These are phyloP conservation scores for Alopecurus myosuroides DNA, from an alignment of 176 grass and related monocot species.

Conservation along the genomic window DNA sequence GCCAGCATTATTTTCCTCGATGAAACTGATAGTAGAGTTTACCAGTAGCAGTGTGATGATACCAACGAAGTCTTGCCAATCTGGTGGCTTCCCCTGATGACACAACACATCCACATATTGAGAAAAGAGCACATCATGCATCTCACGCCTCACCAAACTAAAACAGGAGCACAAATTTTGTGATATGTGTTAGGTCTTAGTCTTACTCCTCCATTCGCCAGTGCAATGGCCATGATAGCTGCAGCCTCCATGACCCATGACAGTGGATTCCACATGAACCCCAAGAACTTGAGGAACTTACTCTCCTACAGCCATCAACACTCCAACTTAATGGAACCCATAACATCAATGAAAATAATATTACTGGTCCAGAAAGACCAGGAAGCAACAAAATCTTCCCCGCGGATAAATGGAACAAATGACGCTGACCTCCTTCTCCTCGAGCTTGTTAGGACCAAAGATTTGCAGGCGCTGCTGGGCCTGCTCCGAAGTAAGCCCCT, in stretches of 20 bases:
- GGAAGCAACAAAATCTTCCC: background rate
- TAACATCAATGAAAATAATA: background rate
- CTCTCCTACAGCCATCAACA: background rate
- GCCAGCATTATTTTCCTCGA: background rate
- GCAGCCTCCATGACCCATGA: conserved; percentile 18
- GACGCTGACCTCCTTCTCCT: conserved; percentile 5
- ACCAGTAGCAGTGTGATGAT: background rate
- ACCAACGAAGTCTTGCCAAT: background rate
- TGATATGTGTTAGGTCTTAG: background rate
- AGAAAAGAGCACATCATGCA: background rate
- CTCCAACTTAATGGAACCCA: background rate
- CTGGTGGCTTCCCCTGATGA: conserved; percentile 1
- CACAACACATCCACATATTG: background rate
- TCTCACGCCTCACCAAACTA: background rate
- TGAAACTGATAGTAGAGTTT: conserved; percentile 16
- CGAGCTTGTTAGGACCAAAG: conserved; percentile 8
- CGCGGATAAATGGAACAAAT: background rate
- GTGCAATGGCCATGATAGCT: background rate
- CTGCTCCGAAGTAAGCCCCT: background rate
- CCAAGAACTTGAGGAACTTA: background rate
- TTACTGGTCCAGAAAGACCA: background rate
- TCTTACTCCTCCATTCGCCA: background rate
- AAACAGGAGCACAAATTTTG: background rate
- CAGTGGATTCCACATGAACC: conserved; percentile 20
- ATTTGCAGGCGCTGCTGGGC: background rate